Conservation (phyloP, 1,284 basidiomycete species). For the Mycosarcoma mackinlayi region DNA sequence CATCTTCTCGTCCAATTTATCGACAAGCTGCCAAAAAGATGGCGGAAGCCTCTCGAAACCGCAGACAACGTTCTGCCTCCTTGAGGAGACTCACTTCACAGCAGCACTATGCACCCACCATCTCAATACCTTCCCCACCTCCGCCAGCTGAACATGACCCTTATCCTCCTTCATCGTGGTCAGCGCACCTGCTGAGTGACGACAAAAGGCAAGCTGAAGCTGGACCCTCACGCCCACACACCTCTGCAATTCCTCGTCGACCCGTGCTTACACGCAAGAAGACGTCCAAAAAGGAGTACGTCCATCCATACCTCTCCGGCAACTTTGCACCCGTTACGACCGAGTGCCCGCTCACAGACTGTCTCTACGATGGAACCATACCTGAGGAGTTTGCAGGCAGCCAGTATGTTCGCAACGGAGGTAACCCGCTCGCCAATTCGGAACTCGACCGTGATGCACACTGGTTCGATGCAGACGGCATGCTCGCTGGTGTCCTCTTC, state of each 20-base stretch:
- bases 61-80: slow-evolving; percentile 16
- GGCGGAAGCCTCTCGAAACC: background rate
- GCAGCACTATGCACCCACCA: slow-evolving; percentile 15
- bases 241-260: slow-evolving; percentile 21
- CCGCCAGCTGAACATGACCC: background rate
- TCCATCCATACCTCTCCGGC: slow-evolving; percentile 67
- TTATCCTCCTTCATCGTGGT: slow-evolving; percentile 13
- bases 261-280: slow-evolving; percentile 33
- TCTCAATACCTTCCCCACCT: slow-evolving; percentile 26
- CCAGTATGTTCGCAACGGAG: slow-evolving; percentile 71
- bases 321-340: slow-evolving; percentile 67
- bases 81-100: slow-evolving; percentile 9
- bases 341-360: slow-evolving; percentile 64
- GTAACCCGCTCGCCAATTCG: slow-evolving; percentile 68
- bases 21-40: slow-evolving; percentile 5
- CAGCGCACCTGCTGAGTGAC: slow-evolving; percentile 6
- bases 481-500: slow-evolving; percentile 72
- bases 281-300: slow-evolving; percentile 41
- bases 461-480: slow-evolving; percentile 69
- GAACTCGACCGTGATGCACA: slow-evolving; percentile 59
- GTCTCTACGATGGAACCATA: slow-evolving; percentile 60
- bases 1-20: too few species aligned
- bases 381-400: slow-evolving; percentile 66
- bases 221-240: slow-evolving; percentile 10
- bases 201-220: slow-evolving; percentile 2